These are phyloP conservation scores for Dispira simplex DNA, from an alignment of 192 early-diverging fungal species.

Conservation along the genomic window DNA sequence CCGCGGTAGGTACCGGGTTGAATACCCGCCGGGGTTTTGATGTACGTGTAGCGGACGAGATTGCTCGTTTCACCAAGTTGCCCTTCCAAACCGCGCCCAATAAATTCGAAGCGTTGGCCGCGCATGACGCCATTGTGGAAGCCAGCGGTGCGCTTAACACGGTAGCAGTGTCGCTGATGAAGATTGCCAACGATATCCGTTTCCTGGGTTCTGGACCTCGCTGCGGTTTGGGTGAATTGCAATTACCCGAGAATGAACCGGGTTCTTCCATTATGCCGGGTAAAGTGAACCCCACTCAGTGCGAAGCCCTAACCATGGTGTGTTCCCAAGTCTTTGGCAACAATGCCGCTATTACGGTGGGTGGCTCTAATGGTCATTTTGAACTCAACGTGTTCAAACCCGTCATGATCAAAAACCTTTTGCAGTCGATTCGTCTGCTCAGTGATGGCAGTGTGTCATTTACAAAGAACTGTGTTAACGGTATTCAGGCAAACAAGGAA, in stretches of 20 bases:
- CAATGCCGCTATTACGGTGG: conserved; percentile 82
- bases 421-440: conserved; percentile 83
- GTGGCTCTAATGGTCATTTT: conserved; percentile 94
- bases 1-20: conserved; percentile 93
- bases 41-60: conserved; percentile 73
- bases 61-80: conserved; percentile 73
- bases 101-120: conserved; percentile 99
- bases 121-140: conserved; percentile 97
- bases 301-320: conserved; percentile 99
- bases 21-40: conserved; percentile 93
- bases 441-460: conserved; percentile 82
- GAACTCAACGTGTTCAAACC: conserved; percentile 99
- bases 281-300: conserved; percentile 99
- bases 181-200: conserved; percentile 99
- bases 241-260: conserved; percentile 96
- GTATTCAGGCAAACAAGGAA: conserved; percentile 18
- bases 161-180: conserved; percentile 88
- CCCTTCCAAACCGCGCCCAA: conserved; percentile 94
- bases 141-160: conserved; percentile 90
- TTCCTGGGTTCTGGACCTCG: conserved; percentile 93
- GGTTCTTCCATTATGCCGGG: conserved; percentile 99
- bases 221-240: conserved; percentile 93
- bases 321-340: conserved; percentile 99
- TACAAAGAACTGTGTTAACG: conserved; percentile 89
- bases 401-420: conserved; percentile 94